phyloP scores from a whole-genome alignment of 352 stramenopile species.

The Pythium guiyangense region DNA sequence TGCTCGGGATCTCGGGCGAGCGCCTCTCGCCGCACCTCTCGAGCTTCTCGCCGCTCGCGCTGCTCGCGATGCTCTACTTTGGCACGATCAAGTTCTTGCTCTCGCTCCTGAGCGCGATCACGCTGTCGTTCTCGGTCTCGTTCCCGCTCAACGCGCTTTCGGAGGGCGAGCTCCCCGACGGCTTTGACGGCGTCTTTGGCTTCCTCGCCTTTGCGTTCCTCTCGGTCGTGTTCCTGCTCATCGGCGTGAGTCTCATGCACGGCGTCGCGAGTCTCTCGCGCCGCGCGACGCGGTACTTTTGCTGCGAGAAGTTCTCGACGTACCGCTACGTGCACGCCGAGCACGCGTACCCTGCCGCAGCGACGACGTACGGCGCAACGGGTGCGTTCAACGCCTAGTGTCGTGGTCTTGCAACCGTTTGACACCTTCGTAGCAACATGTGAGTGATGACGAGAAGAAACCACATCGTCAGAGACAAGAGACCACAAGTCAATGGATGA shows the following conservation, averaged over 20 bases:
- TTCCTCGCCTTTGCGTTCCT: conserved; percentile 42
- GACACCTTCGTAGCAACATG: neutral
- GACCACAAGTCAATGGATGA: neutral
- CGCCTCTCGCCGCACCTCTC: conserved; percentile 46
- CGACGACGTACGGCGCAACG: conserved; percentile 32
- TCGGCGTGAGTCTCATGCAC: conserved; percentile 57
- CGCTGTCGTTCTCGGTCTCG: conserved; percentile 51
- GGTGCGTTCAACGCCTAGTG: conserved; percentile 11
- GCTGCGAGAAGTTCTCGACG: conserved; percentile 53
- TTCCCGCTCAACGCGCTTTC: conserved; percentile 35
- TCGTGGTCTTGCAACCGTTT: too few relatives aligned
- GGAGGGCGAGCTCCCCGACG: conserved; percentile 27
- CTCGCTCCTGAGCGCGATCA: conserved; percentile 40
- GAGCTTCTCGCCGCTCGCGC: conserved; percentile 30
- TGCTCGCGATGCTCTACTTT: conserved; percentile 58
- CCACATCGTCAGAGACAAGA: too few relatives aligned
- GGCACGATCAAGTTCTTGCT: conserved; percentile 53
- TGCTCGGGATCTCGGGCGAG: conserved; percentile 37
- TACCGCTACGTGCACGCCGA: conserved; percentile 33
- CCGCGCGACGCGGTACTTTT: conserved; percentile 57
- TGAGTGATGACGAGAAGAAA: neutral
- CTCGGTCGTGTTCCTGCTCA: conserved; percentile 35
- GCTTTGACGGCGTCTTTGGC: conserved; percentile 36
- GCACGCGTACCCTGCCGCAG: conserved; percentile 10
- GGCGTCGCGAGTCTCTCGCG: conserved; percentile 35